Evolutionary conservation across 305 asterid genomes (phyloP).

Genomic region (Solanum hybrid): DNA sequence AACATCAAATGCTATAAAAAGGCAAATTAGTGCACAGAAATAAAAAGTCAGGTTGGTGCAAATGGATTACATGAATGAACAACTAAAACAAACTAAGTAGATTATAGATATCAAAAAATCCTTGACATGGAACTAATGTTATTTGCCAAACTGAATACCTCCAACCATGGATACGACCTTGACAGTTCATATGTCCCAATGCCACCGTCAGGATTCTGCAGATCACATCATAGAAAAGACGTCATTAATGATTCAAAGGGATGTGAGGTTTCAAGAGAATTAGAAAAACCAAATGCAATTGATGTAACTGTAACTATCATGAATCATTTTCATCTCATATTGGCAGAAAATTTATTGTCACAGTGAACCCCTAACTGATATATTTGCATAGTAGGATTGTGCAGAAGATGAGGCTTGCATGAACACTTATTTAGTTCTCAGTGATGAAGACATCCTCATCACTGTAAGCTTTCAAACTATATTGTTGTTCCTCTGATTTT

Average conservation of each 20-base stretch:
- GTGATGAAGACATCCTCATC: not conserved
- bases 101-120: not conserved
- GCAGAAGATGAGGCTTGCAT: not conserved
- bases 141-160: constrained; percentile 35
- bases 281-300: not conserved
- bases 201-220: constrained; percentile 66
- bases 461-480: not conserved
- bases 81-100: not conserved
- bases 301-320: not conserved
- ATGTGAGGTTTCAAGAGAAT: not conserved
- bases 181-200: constrained; percentile 85
- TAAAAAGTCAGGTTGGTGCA: not conserved
- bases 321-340: not conserved
- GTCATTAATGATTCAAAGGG: not conserved
- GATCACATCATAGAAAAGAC: not conserved
- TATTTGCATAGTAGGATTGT: not conserved
- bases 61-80: not conserved
- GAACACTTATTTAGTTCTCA: not conserved
- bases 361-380: not conserved
- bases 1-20: not conserved
- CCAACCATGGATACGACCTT: constrained; percentile 91
- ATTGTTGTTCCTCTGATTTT: not conserved
- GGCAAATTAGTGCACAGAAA: not conserved
- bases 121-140: constrained; percentile 4
- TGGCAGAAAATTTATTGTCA: not conserved